Base-by-base conservation (phyloP, 768 basidiomycete species). In the Tricholoma terreum region DNA sequence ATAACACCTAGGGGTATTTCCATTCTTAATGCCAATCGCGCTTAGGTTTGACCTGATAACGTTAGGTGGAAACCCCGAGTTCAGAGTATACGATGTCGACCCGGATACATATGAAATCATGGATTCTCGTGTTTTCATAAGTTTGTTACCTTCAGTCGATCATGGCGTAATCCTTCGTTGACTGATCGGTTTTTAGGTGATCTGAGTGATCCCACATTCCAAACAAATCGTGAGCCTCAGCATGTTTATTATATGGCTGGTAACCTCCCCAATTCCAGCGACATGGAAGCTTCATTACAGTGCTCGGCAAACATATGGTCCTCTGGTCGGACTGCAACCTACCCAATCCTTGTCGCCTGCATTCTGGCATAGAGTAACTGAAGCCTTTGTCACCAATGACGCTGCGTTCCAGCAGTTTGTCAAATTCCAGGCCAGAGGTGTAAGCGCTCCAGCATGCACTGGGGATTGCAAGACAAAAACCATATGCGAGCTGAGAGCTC, bases 71-170 rank as follows among this genome's bases (percentile, higher is more conserved):
- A 84, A 83, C 61, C 83, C 78, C 2, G 79, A 78, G 11, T 85
- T 80, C 72, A 80, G 81, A 52, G 68, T 85, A 0, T 86, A 86
- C 64, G 84, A 86, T 52, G 72, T 87, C 24, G 86, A 87, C 63
- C 83, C 84, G 2, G 84, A 84, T 57, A 85, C 84, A 7, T 86
- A 80, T 61, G 86, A 86, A 61, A 67, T 87, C 50, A 82, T 86
- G 79, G 84, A 87, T 59, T 71, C 76, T 4, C 73, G 73, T 11
- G 80, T 80, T 0, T 83, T 79, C 64, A 70, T 73, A 50, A 75
- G 83, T 84, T 51, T 17, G 81, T 64, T 15, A 5, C 40, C 15
- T 42, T 27, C 31, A 30, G 27, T 35, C 40, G n/a, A 49, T 15
- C 2, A 6, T 2, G n/a, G n/a, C 10, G n/a, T 22, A 42, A 15